Evolutionary conservation across 78 protist species (phyloP).

Genomic region (Dictyostelium firmibasis): DNA sequence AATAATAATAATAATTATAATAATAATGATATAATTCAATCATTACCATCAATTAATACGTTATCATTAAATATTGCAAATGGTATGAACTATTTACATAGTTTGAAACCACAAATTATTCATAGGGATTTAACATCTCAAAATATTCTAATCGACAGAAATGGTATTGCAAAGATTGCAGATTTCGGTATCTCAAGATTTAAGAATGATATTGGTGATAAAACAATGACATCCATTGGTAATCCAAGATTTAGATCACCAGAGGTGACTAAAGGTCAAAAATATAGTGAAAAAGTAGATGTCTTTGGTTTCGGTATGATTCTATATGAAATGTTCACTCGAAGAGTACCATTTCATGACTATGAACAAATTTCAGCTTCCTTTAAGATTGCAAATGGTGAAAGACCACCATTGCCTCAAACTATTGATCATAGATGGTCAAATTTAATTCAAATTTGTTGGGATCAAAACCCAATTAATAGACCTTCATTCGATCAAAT

Average conservation of each 20-base stretch:
- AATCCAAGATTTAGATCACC: constrained; percentile 84
- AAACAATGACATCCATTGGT: constrained; percentile 73
- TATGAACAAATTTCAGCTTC: constrained; percentile 60
- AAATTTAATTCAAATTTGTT: constrained; percentile 42
- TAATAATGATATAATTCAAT: constrained; percentile 12
- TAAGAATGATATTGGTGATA: constrained; percentile 72
- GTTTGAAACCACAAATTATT: constrained; percentile 75
- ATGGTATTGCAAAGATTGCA: constrained; percentile 69
- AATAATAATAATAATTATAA: background rate
- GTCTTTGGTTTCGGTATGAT: constrained; percentile 83
- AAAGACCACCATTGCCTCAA: constrained; percentile 36
- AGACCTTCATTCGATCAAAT: constrained; percentile 65
- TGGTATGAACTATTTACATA: constrained; percentile 77
- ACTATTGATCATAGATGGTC: constrained; percentile 40
- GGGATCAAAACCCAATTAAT: constrained; percentile 61
- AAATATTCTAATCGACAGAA: constrained; percentile 26
- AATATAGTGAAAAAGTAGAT: constrained; percentile 58
- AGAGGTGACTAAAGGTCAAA: constrained; percentile 74
- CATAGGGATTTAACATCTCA: constrained; percentile 73
- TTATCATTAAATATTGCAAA: constrained; percentile 44
- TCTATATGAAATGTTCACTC: constrained; percentile 66
- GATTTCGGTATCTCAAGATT: constrained; percentile 76
- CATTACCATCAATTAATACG: constrained; percentile 56
- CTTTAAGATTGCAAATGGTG: constrained; percentile 55
- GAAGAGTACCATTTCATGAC: constrained; percentile 70